Base-by-base conservation (phyloP, 2,329 filamentous ascomycete genomes). In the Macrophomina tecta region DNA sequence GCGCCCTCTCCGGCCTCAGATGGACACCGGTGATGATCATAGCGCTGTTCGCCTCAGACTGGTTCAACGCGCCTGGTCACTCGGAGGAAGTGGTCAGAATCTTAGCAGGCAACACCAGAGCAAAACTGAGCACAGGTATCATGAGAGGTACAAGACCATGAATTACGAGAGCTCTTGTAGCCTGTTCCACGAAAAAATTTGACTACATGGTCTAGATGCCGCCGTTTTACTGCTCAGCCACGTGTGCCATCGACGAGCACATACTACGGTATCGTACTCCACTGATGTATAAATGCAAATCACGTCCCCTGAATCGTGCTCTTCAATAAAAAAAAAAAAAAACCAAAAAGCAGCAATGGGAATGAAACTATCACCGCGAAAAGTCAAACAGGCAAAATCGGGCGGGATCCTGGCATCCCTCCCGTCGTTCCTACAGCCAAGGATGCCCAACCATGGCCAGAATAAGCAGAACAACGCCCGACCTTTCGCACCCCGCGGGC, bases 141-240 rank as follows among this genome's bases (percentile, higher is more conserved):
- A 45, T n/a, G n/a, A 16, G n/a, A 34, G 11, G 18, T 12, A 45
- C 28, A 14, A 32, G 16, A 14, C 28, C 18, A 5, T 16, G 38
- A 16, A 14, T 32, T 16, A 32, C 38, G 28, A 45, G 38, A 32
- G 23, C 11, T 6, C 12, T 30, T 45, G 55, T 36, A 4, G 8
- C 30, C n/a, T 61, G 51, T 38, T 36, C 16, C 51, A 55, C 51
- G 16, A 16, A 18, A 8, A 34, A 6, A 23, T n/a, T n/a, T 12
- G 48, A 32, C 18, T 9, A 12, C 30, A 16, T 40, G 16, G 42
- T 48, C 28, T 23, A 38, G n/a, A 61, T 48, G 42, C 49, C 45
- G 34, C 42, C 32, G 42, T 49, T 32, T 60, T 49, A 11, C 58
- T 61, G 32, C 58, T 36, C 58, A 36, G 28, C 28, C 58, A 49